Conservation (phyloP, 305 asterid species). For the Fraxinus sp. region DNA sequence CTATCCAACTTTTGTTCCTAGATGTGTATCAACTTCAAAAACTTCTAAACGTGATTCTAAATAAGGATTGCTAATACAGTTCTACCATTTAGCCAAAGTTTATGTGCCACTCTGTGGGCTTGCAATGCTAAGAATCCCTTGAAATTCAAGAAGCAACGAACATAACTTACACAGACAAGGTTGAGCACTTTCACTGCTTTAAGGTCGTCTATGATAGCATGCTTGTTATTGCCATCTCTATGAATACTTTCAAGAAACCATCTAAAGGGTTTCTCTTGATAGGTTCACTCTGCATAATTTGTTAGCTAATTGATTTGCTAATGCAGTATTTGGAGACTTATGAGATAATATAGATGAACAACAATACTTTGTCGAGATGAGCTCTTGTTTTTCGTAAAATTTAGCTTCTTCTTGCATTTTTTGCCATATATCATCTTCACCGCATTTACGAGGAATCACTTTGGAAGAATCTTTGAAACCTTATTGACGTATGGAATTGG, state of each 20-base stretch:
- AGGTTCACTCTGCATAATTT: slow-evolving; percentile 27
- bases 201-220: slow-evolving; percentile 29
- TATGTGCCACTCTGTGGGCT: no score
- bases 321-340: slow-evolving; percentile 32
- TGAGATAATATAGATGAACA: slow-evolving; percentile 31
- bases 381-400: slow-evolving; percentile 29
- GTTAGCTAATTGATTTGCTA: slow-evolving; percentile 35
- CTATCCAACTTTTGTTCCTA: no score
- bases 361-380: slow-evolving; percentile 30
- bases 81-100: no score
- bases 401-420: slow-evolving; percentile 25
- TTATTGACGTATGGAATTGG: background rate
- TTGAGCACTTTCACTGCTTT: no score
- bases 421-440: slow-evolving; percentile 34
- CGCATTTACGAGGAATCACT: slow-evolving; percentile 26
- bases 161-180: no score
- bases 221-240: background rate
- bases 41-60: no score
- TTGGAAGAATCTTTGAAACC: background rate
- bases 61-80: no score
- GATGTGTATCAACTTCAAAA: no score
- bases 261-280: slow-evolving; percentile 32
- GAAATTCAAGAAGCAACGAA: no score
- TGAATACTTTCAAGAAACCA: slow-evolving; percentile 16
- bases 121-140: no score